phyloP scores from a whole-genome alignment of 2,329 filamentous ascomycete genomes.

The Monilinia polystroma region DNA sequence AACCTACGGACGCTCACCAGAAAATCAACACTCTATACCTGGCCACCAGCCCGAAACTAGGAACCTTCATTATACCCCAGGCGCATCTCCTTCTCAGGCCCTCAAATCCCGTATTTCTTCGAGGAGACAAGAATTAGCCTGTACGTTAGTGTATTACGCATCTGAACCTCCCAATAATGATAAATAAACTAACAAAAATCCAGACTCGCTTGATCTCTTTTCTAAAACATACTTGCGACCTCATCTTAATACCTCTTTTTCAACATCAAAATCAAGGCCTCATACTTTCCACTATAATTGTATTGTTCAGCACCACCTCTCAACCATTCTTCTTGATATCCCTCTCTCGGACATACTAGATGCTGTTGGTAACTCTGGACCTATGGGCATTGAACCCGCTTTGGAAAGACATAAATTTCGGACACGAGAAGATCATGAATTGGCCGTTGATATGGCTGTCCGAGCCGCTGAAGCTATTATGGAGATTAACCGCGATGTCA shows the following conservation, averaged over 20 bases:
- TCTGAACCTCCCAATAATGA: not conserved
- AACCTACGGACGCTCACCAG: not conserved
- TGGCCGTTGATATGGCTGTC: conserved; percentile 27
- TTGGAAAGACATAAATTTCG: conserved; percentile 29
- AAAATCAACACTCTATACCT: not conserved
- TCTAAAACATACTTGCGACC: conserved; percentile 26
- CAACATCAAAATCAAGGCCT: conserved; percentile 17
- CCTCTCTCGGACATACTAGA: conserved; percentile 3
- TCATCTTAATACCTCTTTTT: not conserved
- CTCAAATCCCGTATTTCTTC: not conserved
- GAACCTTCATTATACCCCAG: not conserved
- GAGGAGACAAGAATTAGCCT: conserved; percentile 19
- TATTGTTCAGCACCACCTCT: conserved; percentile 13
- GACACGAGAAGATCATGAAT: conserved; percentile 23
- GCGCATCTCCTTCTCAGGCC: conserved; percentile 3
- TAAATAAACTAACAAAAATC: conserved; percentile 5
- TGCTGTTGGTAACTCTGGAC: conserved; percentile 23
- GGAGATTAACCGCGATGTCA: conserved; percentile 9
- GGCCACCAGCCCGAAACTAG: not conserved
- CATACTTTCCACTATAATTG: conserved; percentile 10
- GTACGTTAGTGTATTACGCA: conserved; percentile 16
- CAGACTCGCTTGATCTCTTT: conserved; percentile 17
- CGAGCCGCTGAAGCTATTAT: conserved; percentile 30
- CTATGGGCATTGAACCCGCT: conserved; percentile 25
- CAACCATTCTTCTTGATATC: conserved; percentile 10